These are phyloP conservation scores for Wickerhamiella shivajii DNA, from an alignment of 805 yeast species.

Conservation along the genomic window DNA sequence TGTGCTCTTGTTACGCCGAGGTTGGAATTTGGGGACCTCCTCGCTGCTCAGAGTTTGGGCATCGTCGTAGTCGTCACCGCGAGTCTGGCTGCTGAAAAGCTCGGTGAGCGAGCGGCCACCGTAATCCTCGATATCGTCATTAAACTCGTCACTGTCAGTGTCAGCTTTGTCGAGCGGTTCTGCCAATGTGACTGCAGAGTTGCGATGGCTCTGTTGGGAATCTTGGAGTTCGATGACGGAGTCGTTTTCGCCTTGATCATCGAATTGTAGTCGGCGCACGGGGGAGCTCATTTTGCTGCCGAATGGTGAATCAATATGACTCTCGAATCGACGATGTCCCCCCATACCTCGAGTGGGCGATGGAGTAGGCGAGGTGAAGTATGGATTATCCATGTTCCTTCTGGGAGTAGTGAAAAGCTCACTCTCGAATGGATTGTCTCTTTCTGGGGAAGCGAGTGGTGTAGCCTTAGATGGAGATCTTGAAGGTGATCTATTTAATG, in stretches of 20 bases:
- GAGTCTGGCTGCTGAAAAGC: no score
- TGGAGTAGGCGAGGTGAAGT: constrained; percentile 5
- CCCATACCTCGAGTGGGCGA: constrained; percentile 5
- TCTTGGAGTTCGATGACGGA: constrained; percentile 3
- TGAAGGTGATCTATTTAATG: constrained; percentile 2
- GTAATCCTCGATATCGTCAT: constrained; percentile 8
- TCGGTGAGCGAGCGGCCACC: constrained; percentile 9
- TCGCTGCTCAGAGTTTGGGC: constrained; percentile 9
- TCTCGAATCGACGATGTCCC: constrained; percentile 4
- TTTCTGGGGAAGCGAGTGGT: constrained; percentile 3
- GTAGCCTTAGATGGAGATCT: constrained; percentile 2
- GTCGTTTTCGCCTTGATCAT: constrained; percentile 1
- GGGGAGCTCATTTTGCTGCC: constrained; percentile 17
- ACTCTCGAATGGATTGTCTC: constrained; percentile 1
- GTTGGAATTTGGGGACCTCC: constrained; percentile 23
- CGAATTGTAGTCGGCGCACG: constrained; percentile 13
- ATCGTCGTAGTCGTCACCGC: constrained; percentile 6
- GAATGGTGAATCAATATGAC: constrained; percentile 8
- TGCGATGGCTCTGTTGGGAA: constrained; percentile 8
- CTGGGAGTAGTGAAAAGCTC: constrained; percentile 2
- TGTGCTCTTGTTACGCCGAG: constrained; percentile 52
- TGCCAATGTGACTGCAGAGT: constrained; percentile 6
- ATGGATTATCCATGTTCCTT: constrained; percentile 4
- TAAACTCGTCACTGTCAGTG: constrained; percentile 1
- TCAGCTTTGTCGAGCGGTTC: not conserved